These are phyloP conservation scores for Gonapodya sp. DNA, from an alignment of 192 early-diverging fungal species.

Conservation along the genomic window DNA sequence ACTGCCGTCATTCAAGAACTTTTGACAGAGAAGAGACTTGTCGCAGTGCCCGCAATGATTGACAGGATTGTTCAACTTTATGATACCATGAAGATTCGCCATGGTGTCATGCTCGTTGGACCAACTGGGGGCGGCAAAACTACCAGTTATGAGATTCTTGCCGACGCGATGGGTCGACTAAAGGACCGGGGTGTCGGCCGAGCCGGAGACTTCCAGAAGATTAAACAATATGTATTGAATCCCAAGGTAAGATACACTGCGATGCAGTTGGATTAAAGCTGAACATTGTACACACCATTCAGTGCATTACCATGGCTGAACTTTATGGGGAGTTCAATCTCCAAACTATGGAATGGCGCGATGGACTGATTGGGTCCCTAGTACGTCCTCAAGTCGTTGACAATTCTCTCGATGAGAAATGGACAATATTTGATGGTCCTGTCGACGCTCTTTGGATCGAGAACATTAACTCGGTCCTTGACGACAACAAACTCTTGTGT, in stretches of 20 bases:
- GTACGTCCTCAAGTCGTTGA: conserved; percentile 44
- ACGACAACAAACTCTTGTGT: conserved; percentile 59
- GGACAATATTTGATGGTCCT: conserved; percentile 55
- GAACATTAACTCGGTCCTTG: conserved; percentile 56
- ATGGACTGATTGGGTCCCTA: conserved; percentile 53
- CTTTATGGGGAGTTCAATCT: conserved; percentile 57
- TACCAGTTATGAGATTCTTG: background rate
- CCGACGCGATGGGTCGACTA: conserved; percentile 9
- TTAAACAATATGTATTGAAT: conserved; percentile 15
- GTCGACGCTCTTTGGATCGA: conserved; percentile 50
- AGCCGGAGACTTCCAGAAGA: background rate
- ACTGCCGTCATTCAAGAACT: conserved; percentile 50
- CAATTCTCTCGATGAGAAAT: conserved; percentile 47
- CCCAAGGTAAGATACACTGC: conserved; percentile 33
- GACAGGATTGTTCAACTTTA: conserved; percentile 53
- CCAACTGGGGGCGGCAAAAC: conserved; percentile 33
- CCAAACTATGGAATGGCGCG: conserved; percentile 55
- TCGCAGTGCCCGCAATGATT: conserved; percentile 53
- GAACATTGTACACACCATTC: no score
- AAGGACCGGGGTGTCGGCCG: conserved; percentile 24
- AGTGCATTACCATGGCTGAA: conserved; percentile 54
- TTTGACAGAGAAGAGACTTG: conserved; percentile 43
- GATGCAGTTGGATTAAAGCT: no score
- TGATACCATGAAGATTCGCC: conserved; percentile 52
- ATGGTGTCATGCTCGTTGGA: conserved; percentile 62